Conservation (phyloP, 1,284 basidiomycete species). For the Cutaneotrichosporon arboriforme region DNA sequence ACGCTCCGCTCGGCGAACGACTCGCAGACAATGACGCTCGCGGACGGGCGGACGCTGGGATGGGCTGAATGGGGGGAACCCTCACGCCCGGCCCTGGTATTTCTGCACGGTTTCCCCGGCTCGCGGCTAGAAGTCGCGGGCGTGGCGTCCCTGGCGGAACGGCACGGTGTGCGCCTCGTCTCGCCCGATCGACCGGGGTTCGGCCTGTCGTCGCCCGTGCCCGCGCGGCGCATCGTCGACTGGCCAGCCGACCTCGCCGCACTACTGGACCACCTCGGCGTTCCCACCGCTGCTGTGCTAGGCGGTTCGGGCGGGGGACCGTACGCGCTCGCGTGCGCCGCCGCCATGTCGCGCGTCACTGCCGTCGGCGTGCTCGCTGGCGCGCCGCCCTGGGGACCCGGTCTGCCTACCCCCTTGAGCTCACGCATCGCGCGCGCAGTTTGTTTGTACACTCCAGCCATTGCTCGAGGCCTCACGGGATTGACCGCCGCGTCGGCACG, state of each 20-base stretch:
- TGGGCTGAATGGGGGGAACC: conserved; percentile 7
- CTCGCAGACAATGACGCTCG: conserved; percentile 3
- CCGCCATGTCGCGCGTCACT: background rate
- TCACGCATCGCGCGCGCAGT: background rate
- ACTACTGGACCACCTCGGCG: conserved; percentile 5
- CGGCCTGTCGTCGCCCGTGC: conserved; percentile 3
- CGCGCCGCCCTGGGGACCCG: conserved; percentile 11
- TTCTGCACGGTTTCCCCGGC: conserved; percentile 14
- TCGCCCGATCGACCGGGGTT: conserved; percentile 17
- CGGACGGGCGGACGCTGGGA: conserved; percentile 5
- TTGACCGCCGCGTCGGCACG: background rate
- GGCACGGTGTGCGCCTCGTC: conserved; percentile 3
- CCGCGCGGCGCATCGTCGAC: background rate
- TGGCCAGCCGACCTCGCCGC: conserved; percentile 4
- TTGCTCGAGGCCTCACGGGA: no score
- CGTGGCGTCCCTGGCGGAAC: background rate
- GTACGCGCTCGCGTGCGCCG: conserved; percentile 12
- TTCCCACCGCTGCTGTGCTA: background rate
- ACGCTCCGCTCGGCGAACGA: background rate
- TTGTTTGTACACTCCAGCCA: no score
- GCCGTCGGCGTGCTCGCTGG: conserved; percentile 9
- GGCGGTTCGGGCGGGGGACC: conserved; percentile 16
- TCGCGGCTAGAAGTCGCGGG: conserved; percentile 11
- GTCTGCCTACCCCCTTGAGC: background rate
- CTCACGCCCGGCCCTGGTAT: conserved; percentile 2